Percentiles rank a stretch among this genome's conserved stretches.
Conservation (phyloP, 331 rosid species). For the Malus hybrid region DNA sequence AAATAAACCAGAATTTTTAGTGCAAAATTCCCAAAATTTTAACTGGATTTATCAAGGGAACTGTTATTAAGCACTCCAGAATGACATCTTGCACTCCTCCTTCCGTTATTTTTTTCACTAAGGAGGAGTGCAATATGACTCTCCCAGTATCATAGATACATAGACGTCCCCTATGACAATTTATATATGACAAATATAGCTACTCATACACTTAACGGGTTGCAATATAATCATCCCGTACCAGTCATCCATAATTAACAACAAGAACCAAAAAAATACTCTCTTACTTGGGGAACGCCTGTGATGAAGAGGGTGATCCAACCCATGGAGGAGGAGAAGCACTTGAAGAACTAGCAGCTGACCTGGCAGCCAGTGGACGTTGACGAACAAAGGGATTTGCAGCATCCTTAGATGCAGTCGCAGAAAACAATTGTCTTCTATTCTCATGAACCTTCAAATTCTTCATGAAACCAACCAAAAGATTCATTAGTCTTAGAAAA, state of each 20-base stretch:
- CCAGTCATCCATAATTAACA: constrained; percentile 1
- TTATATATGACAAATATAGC: neutral
- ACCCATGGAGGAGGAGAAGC: constrained; percentile 83
- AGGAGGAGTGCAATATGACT: neutral
- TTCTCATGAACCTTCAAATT: constrained; percentile 85
- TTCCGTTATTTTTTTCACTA: neutral
- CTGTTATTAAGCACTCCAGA: neutral
- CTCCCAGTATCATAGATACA: neutral
- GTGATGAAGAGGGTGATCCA: constrained; percentile 49
- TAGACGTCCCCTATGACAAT: neutral
- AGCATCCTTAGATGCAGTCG: constrained; percentile 64
- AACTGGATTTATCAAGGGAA: neutral
- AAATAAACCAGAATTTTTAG: neutral
- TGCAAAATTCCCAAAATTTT: neutral
- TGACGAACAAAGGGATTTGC: constrained; percentile 94
- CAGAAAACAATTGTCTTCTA: constrained; percentile 79
- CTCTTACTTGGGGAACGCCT: constrained; percentile 53
- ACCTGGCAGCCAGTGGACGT: constrained; percentile 67
- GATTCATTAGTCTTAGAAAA: constrained; percentile 3
- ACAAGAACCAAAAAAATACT: neutral
- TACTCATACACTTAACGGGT: neutral
- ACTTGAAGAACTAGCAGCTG: constrained; percentile 63
- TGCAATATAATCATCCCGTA: neutral
- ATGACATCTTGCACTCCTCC: neutral
- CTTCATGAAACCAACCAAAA: constrained; percentile 35